Evolutionary conservation across 768 basidiomycete species (phyloP).

Genomic region (Leccinum subtestaceum): DNA sequence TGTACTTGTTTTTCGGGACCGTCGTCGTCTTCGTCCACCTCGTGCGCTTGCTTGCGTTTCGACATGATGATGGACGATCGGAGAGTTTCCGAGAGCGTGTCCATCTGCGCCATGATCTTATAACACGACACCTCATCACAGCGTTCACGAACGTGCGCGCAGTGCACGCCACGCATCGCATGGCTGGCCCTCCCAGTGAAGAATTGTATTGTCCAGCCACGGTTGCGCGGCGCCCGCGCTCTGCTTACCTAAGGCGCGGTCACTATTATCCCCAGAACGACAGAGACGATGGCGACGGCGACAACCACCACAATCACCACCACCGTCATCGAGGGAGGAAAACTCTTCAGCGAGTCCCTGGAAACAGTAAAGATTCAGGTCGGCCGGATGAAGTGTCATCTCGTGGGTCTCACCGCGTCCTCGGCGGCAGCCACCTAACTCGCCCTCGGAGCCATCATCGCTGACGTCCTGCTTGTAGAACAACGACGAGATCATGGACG

Average conservation of each 20-base stretch:
- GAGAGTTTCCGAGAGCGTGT: no score
- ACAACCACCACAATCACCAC: conserved; percentile 19
- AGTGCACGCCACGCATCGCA: no score
- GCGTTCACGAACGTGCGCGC: no score
- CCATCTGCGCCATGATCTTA: neutral
- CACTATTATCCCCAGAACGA: conserved; percentile 1
- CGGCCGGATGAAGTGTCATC: conserved; percentile 91
- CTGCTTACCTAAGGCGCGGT: conserved; percentile 17
- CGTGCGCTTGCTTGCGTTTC: conserved; percentile 46
- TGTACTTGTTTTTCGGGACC: conserved; percentile 40
- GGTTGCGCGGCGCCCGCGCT: neutral
- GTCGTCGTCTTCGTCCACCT: conserved; percentile 27
- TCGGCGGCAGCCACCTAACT: neutral
- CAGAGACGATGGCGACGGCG: conserved; percentile 2
- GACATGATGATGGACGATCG: conserved; percentile 36
- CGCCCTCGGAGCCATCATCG: neutral
- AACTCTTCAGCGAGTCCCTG: conserved; percentile 80
- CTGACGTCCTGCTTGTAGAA: conserved; percentile 49
- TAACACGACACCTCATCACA: no score
- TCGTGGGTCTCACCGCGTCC: conserved; percentile 48
- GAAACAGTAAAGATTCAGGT: conserved; percentile 89
- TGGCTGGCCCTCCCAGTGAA: no score
- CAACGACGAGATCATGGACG: conserved; percentile 97
- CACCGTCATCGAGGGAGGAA: conserved; percentile 65
- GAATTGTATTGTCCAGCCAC: no score